Conservation (phyloP, 202 grass and related monocot genomes). For the Zizania palustris region DNA sequence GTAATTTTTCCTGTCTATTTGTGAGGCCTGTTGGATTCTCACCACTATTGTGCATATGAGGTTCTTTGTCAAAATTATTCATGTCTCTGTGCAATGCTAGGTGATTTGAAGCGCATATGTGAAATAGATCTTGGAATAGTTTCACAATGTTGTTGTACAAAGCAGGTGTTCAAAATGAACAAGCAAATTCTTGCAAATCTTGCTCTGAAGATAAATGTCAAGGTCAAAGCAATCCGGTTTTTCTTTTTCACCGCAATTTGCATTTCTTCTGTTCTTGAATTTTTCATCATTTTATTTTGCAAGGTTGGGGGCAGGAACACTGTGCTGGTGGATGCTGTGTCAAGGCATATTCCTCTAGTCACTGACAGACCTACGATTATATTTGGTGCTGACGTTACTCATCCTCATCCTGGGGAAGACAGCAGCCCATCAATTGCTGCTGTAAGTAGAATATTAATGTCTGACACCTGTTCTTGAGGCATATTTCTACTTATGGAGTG, state of each 20-base stretch:
- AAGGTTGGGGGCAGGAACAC: slow-evolving; percentile 86
- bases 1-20: background rate
- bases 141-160: slow-evolving; percentile 79
- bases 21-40: slow-evolving; percentile 1
- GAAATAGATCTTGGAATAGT: slow-evolving; percentile 89
- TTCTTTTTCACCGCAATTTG: background rate
- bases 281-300: slow-evolving; percentile 28
- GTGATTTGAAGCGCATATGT: slow-evolving; percentile 85
- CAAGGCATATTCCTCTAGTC: slow-evolving; percentile 69
- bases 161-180: slow-evolving; percentile 76
- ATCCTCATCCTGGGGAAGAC: slow-evolving; percentile 87
- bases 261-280: slow-evolving; percentile 17
- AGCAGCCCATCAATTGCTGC: slow-evolving; percentile 85
- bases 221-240: slow-evolving; percentile 46
- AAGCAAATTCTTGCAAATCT: slow-evolving; percentile 82
- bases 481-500: background rate
- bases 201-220: slow-evolving; percentile 91
- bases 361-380: slow-evolving; percentile 84
- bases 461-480: slow-evolving; percentile 8
- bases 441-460: slow-evolving; percentile 47
- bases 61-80: slow-evolving; percentile 9
- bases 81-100: slow-evolving; percentile 41
- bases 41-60: slow-evolving; percentile 8
- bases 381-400: slow-evolving; percentile 88
- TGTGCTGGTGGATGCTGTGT: slow-evolving; percentile 69